Base-by-base conservation (phyloP, 345 rosid species). In the Kernera saxatilis region DNA sequence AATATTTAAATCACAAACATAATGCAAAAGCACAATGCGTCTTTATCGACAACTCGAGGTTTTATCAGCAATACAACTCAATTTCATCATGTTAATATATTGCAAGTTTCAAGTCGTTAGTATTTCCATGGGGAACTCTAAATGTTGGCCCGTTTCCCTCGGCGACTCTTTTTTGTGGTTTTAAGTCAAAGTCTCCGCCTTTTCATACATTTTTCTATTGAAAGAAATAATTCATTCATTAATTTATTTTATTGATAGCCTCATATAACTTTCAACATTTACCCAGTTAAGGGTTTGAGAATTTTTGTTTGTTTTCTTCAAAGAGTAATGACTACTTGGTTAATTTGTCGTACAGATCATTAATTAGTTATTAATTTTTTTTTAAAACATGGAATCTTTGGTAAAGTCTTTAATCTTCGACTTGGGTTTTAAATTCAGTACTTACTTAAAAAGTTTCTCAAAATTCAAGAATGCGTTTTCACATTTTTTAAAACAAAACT, bases 141-240 rank as follows among this genome's bases (percentile, higher is more conserved):
- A 10, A 33, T 25, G 23, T 45, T 57, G 70, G 54, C 30, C 39
- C 29, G 55, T 64, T 44, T 64, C 49, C 9, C 37, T 60, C 10
- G 53, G 37, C 14, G 43, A 18, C 49, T 37, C 25, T 63, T 72
- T 55, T 40, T 41, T 48, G 30, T 63, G 17, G 40, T 62, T 64
- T 62, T 22, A 53, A 64, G 64, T 72, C 56, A 72, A 64, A 64
- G 43, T 64, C 77, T 72, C 41, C n/a, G 3, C 64, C 65, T 45
- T 64, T 62, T 63, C 37, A 22, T 25, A 53, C 15, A 8, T 6
- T 17, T 63, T 72, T 23, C 12, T 17, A 30, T 40, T 11, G 15
- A 6, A 45, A 45, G 0, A 70, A 26, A 8, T 17, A 3, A 22
- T 14, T 43, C 6, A 22, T 14, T 43, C 6, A 26, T 21, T 46